These are phyloP conservation scores for Fagus sylvatica DNA, from an alignment of 306 rosid species.

Conservation along the genomic window DNA sequence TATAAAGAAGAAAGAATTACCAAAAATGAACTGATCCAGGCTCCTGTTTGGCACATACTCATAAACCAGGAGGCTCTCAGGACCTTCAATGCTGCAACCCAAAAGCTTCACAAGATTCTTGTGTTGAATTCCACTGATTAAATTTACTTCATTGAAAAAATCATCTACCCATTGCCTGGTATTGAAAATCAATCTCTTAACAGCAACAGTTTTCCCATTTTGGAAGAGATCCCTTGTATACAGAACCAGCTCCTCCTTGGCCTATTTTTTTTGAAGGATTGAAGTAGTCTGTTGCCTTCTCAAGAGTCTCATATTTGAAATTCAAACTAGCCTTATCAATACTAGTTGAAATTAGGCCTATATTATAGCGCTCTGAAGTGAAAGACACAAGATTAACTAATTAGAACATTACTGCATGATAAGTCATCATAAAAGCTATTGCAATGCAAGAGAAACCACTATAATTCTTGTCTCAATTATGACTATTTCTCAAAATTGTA, in stretches of 20 bases:
- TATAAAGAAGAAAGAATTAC: slow-evolving; percentile 38
- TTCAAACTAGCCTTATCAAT: slow-evolving; percentile 57
- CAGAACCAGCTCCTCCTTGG: slow-evolving; percentile 90
- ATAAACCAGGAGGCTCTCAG: slow-evolving; percentile 86
- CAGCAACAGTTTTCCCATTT: slow-evolving; percentile 64
- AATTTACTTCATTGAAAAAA: slow-evolving; percentile 90
- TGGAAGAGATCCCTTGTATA: slow-evolving; percentile 73
- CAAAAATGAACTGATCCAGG: slow-evolving; percentile 76
- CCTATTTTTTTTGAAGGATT: slow-evolving; percentile 66
- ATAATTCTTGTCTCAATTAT: background rate
- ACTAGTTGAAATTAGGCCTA: slow-evolving; percentile 36
- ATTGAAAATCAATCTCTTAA: slow-evolving; percentile 81
- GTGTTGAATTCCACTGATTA: slow-evolving; percentile 75
- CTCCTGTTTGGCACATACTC: slow-evolving; percentile 69
- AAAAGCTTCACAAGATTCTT: slow-evolving; percentile 74
- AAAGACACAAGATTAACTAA: slow-evolving; percentile 12
- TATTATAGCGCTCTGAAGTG: slow-evolving; percentile 35
- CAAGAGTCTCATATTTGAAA: slow-evolving; percentile 75
- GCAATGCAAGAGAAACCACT: background rate
- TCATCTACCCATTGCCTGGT: slow-evolving; percentile 94
- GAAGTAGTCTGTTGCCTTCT: slow-evolving; percentile 80
- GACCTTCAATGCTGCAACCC: slow-evolving; percentile 98
- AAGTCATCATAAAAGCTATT: background rate
- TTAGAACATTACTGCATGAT: background rate
- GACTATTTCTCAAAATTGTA: background rate